phyloP scores from a whole-genome alignment of 164 flowering plant species.

The Akebia trifoliata region DNA sequence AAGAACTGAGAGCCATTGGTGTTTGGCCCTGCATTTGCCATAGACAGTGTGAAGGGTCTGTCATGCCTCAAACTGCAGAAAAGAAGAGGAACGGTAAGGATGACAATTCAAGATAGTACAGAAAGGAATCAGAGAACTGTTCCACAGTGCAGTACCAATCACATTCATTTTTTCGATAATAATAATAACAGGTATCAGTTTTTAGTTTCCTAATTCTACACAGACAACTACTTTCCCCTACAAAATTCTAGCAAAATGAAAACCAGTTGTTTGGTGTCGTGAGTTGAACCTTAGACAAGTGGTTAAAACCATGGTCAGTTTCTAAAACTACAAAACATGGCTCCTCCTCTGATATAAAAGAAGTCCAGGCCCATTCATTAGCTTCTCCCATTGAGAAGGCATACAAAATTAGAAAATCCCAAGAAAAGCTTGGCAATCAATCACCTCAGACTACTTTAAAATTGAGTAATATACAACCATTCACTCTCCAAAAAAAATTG shows the following conservation, averaged over 20 bases:
- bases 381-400: neutral
- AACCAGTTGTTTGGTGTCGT: no score
- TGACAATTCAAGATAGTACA: neutral
- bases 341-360: neutral
- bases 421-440: neutral
- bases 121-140: neutral
- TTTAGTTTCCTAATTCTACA: no score
- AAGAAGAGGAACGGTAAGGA: slow-evolving; percentile 6
- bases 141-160: neutral
- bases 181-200: no score
- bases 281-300: no score
- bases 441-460: no score
- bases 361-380: neutral
- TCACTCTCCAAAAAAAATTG: no score
- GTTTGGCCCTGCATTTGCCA: slow-evolving; percentile 99
- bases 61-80: slow-evolving; percentile 86
- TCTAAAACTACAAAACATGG: neutral
- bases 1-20: slow-evolving; percentile 99
- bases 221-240: no score
- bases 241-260: no score
- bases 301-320: neutral
- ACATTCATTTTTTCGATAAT: no score
- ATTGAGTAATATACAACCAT: no score
- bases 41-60: slow-evolving; percentile 93
- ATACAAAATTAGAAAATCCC: no score